phyloP scores from a whole-genome alignment of 2,329 filamentous ascomycete species.

The Colletotrichum sublineola region DNA sequence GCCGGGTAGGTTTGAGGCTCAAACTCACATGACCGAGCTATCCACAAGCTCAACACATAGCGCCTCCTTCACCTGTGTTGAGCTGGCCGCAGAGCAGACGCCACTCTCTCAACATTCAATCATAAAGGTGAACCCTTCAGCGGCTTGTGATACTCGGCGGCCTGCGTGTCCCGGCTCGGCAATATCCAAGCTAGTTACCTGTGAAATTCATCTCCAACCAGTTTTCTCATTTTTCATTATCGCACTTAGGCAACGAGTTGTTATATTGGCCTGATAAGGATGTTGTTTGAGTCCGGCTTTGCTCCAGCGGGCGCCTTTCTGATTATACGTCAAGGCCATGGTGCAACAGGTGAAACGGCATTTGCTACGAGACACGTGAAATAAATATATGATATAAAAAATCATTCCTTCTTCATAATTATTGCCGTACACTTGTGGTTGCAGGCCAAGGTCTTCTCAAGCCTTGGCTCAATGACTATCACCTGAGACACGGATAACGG shows the following conservation, averaged over 20 bases:
- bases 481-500: background rate
- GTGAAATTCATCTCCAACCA: background rate
- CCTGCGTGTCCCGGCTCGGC: background rate
- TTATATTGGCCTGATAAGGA: background rate
- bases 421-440: background rate
- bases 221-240: background rate
- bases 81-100: slow-evolving; percentile 5
- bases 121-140: slow-evolving; percentile 22
- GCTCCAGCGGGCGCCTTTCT: background rate
- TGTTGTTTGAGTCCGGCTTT: background rate
- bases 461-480: background rate
- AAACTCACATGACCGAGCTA: slow-evolving; percentile 35
- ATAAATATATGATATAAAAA: background rate
- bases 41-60: slow-evolving; percentile 1
- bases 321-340: background rate
- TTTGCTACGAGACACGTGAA: background rate
- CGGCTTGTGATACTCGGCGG: slow-evolving; percentile 16
- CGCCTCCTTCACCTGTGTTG: slow-evolving; percentile 12
- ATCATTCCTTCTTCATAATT: background rate
- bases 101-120: slow-evolving; percentile 19
- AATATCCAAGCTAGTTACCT: background rate
- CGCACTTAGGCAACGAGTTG: background rate
- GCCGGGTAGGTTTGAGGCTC: slow-evolving; percentile 33
- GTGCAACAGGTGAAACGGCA: background rate
- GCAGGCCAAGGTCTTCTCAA: background rate